phyloP scores from a whole-genome alignment of 495 filamentous ascomycete species.

The Penicillium parvum region DNA sequence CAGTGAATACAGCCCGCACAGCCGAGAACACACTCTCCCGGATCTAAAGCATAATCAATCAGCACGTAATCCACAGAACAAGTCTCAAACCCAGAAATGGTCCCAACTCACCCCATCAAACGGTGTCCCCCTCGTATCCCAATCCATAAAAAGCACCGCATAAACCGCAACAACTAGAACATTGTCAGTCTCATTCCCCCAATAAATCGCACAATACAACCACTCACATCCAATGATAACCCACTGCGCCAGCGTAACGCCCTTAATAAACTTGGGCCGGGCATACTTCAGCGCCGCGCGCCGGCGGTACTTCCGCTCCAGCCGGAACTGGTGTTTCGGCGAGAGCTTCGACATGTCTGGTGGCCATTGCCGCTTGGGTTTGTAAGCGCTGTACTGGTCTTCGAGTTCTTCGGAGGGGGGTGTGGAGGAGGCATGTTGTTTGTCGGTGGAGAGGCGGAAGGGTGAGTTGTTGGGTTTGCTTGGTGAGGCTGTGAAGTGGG shows the following conservation, averaged over 20 bases:
- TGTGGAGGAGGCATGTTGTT: slow-evolving; percentile 7
- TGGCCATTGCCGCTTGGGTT: slow-evolving; percentile 86
- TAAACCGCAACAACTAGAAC: slow-evolving; percentile 63
- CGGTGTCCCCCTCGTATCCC: slow-evolving; percentile 56
- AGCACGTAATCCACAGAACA: neutral
- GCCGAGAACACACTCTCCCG: slow-evolving; percentile 35
- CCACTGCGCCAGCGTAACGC: slow-evolving; percentile 65
- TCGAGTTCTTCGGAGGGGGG: slow-evolving; percentile 15
- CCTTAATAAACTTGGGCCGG: slow-evolving; percentile 70
- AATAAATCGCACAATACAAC: no score
- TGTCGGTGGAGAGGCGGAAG: slow-evolving; percentile 37
- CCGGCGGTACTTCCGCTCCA: slow-evolving; percentile 60
- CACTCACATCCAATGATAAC: slow-evolving; percentile 60
- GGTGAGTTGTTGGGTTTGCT: slow-evolving; percentile 22
- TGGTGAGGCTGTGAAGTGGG: slow-evolving; percentile 14
- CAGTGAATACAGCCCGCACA: slow-evolving; percentile 32
- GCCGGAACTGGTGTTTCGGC: slow-evolving; percentile 75
- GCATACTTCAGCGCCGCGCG: slow-evolving; percentile 66
- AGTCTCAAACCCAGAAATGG: no score
- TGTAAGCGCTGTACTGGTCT: slow-evolving; percentile 55
- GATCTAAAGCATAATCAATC: slow-evolving; percentile 21
- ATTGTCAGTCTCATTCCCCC: slow-evolving; percentile 5
- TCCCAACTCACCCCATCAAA: slow-evolving; percentile 53
- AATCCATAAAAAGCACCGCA: slow-evolving; percentile 73
- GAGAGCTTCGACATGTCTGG: slow-evolving; percentile 83